phyloP scores from a whole-genome alignment of 192 early-diverging fungal genomes.

The Phycomyces blakesleeanus region DNA sequence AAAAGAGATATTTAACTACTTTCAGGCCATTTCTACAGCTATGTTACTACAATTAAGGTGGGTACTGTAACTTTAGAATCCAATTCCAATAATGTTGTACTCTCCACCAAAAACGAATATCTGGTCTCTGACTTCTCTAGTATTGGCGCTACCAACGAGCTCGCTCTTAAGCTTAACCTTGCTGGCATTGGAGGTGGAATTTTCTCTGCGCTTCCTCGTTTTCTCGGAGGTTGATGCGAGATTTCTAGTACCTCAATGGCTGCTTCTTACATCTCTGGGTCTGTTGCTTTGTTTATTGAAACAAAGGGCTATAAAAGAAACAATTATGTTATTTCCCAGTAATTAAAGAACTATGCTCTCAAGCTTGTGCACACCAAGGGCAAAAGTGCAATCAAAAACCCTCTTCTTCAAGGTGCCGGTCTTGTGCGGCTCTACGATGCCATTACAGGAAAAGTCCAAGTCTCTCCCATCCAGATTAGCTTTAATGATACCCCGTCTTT shows the following conservation, averaged over 20 bases:
- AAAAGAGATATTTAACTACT: too few species aligned
- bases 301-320: constrained; percentile 25
- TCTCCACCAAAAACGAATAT: constrained; percentile 46
- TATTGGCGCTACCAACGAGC: constrained; percentile 65
- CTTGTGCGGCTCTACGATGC: constrained; percentile 47
- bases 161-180: constrained; percentile 54
- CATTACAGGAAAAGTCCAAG: constrained; percentile 30
- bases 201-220: constrained; percentile 46
- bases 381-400: constrained; percentile 19
- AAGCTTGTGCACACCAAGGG: constrained; percentile 8
- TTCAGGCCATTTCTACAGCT: too few species aligned
- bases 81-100: constrained; percentile 39
- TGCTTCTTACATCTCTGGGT: constrained; percentile 52
- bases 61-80: constrained; percentile 43
- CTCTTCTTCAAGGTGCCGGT: constrained; percentile 51
- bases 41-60: too few species aligned
- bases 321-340: constrained; percentile 25
- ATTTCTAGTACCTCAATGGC: constrained; percentile 60
- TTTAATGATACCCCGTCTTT: constrained; percentile 48
- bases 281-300: constrained; percentile 43
- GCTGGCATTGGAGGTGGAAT: constrained; percentile 50
- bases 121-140: constrained; percentile 74
- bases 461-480: constrained; percentile 45
- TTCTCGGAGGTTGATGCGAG: constrained; percentile 38
- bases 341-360: constrained; percentile 33